Conservation (phyloP, 441 rosid species). For the Mallotus repandus region DNA sequence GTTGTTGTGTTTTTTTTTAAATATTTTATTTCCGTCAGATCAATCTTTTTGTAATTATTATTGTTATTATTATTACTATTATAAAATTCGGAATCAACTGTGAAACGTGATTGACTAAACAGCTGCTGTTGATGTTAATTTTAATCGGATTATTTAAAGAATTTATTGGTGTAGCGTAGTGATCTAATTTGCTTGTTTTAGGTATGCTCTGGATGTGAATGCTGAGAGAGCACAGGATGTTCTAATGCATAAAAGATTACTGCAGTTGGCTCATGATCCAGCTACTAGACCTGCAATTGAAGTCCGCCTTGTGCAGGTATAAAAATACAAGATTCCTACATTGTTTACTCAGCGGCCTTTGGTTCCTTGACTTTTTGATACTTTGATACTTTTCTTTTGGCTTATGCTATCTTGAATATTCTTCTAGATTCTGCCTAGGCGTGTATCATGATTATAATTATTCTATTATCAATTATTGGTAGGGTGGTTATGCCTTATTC, state of each 20-base stretch:
- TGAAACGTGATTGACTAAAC: background rate
- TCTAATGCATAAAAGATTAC: conserved; percentile 63
- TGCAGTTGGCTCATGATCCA: conserved; percentile 48
- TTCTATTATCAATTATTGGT: conserved; percentile 23
- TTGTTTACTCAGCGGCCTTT: conserved; percentile 15
- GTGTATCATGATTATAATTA: background rate
- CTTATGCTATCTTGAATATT: conserved; percentile 5
- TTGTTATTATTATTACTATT: background rate
- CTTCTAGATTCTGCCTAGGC: conserved; percentile 17
- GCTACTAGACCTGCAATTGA: conserved; percentile 59
- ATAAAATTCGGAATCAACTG: too few species aligned
- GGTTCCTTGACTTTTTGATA: conserved; percentile 12
- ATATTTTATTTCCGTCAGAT: background rate
- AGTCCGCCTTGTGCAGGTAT: conserved; percentile 63
- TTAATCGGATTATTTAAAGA: background rate
- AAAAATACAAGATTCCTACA: conserved; percentile 7
- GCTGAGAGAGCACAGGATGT: conserved; percentile 70
- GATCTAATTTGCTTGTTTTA: conserved; percentile 15
- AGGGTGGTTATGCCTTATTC: conserved; percentile 13
- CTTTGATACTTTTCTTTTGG: conserved; percentile 7
- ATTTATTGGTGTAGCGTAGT: background rate
- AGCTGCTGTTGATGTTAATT: background rate
- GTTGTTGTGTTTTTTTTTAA: background rate
- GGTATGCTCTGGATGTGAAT: conserved; percentile 67
- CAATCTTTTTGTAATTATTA: background rate